Base-by-base conservation (phyloP, 352 stramenopile species). In the Globisporangium nunn region DNA sequence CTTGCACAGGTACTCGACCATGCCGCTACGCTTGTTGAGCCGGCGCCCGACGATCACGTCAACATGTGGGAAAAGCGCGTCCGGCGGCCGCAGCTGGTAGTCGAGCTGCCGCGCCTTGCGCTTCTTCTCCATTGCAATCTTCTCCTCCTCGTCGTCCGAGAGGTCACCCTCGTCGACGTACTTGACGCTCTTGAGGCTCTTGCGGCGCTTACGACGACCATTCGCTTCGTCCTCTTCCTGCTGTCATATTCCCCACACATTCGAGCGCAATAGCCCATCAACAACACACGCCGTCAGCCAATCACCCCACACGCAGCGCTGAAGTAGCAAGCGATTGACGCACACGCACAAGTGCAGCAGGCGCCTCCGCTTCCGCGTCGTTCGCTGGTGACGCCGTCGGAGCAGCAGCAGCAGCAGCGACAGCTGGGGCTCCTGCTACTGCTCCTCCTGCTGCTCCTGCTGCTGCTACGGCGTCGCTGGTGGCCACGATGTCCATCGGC, bases 1-100 rank as follows among this genome's bases (percentile, higher is more conserved):
- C 58, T 96, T 96, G 76, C 79, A 90, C 66, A 94, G 58, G 46
- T 95, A 96, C 62, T 96, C 85, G 29, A 85, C 68, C 23, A 75
- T 61, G 12, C 84, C 82, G 2, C 66, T 90, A 6, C 74, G 74
- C 49, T 79, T 71, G 62, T 93, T 92, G 44, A 92, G 81, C 2
- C 86, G 83, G 30, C 86, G 82, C 35, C 86, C 86, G 3, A 93
- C 76, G 62, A 96, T 91, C 58, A 90, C 76, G 49, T 94, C 86
- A 44, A 96, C 59, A 39, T 81, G 61, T 4, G 81, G 84, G 41
- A 90, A 89, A 2, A 70, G 72, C 35, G 74, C 70, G 46, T 88
- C 78, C 72, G 57, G 73, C 50, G 61, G 45, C 57, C 73, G 67
- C 55, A 80, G 52, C 41, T 93, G 81, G 30, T 88, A 88, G 56